phyloP scores from a whole-genome alignment of 164 flowering plant genomes.

The Nymphaea thermarum region DNA sequence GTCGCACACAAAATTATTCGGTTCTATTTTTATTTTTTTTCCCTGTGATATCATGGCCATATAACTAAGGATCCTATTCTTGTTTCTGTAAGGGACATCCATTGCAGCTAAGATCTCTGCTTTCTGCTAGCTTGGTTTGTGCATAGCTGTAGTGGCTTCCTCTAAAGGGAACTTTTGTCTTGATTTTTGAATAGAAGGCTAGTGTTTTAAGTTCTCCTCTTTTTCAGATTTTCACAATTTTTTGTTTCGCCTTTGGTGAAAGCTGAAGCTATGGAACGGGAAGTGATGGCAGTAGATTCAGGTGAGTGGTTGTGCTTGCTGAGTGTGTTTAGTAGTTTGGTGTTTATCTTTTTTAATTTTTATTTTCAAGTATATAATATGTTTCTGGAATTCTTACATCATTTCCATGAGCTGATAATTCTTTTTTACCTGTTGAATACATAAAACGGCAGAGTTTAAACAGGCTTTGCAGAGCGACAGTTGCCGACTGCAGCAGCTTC shows the following conservation, averaged over 20 bases:
- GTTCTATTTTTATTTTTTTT: too few relatives aligned
- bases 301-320: slow-evolving; percentile 27
- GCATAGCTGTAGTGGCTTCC: too few relatives aligned
- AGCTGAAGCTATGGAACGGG: slow-evolving; percentile 95
- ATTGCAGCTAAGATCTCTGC: too few relatives aligned
- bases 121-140: too few relatives aligned
- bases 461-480: slow-evolving; percentile 88
- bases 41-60: too few relatives aligned
- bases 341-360: background rate
- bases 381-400: background rate
- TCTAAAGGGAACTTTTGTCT: too few relatives aligned
- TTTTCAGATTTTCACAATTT: slow-evolving; percentile 86
- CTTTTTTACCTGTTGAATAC: too few relatives aligned
- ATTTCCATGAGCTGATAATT: too few relatives aligned
- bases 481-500: slow-evolving; percentile 97
- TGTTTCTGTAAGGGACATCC: too few relatives aligned
- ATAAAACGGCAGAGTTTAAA: slow-evolving; percentile 50
- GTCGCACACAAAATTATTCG: too few relatives aligned
- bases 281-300: slow-evolving; percentile 92
- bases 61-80: too few relatives aligned
- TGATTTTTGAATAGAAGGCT: too few relatives aligned
- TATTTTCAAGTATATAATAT: background rate
- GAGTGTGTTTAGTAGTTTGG: background rate
- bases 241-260: slow-evolving; percentile 87
- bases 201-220: background rate